A percentile compares a stretch with the other conserved stretches of the same genome.
These are phyloP conservation scores for Prunella vulgaris DNA, from an alignment of 257 asterid genomes.

Conservation along the genomic window DNA sequence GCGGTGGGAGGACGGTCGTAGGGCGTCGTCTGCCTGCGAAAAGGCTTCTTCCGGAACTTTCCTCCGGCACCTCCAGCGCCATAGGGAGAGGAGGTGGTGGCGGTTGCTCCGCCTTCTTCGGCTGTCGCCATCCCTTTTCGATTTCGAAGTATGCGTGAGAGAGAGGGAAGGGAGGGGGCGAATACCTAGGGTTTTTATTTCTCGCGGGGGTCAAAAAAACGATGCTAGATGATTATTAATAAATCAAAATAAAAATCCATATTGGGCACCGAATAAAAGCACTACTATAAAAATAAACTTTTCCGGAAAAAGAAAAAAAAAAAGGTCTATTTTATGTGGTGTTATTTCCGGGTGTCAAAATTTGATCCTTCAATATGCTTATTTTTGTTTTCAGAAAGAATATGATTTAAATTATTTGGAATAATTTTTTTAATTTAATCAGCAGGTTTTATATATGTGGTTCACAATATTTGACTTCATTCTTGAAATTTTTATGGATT, in stretches of 20 bases:
- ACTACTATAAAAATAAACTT: neutral
- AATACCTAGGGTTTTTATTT: constrained; percentile 38
- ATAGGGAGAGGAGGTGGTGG: constrained; percentile 34
- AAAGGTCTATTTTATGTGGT: neutral
- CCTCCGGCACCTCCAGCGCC: constrained; percentile 82
- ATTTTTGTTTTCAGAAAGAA: neutral
- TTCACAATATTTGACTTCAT: no score
- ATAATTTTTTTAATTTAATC: no score
- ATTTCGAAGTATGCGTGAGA: constrained; percentile 20
- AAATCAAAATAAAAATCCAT: neutral
- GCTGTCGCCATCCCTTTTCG: constrained; percentile 61
- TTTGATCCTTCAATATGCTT: neutral
- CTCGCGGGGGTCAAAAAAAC: constrained; percentile 17
- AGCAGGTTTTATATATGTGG: no score
- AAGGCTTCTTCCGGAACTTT: constrained; percentile 58
- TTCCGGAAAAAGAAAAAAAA: neutral
- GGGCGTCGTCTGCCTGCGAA: constrained; percentile 64
- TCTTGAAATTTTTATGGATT: no score
- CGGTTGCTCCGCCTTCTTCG: constrained; percentile 52
- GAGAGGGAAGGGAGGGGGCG: constrained; percentile 15
- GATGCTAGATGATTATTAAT: constrained; percentile 5
- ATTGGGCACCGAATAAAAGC: constrained; percentile 11
- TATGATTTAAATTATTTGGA: neutral
- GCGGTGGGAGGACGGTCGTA: constrained; percentile 67
- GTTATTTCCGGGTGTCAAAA: neutral